Percentiles rank a stretch among this genome's conserved stretches.
phyloP scores from a whole-genome alignment of 164 flowering plant genomes.

The Hamamelis virginiana region DNA sequence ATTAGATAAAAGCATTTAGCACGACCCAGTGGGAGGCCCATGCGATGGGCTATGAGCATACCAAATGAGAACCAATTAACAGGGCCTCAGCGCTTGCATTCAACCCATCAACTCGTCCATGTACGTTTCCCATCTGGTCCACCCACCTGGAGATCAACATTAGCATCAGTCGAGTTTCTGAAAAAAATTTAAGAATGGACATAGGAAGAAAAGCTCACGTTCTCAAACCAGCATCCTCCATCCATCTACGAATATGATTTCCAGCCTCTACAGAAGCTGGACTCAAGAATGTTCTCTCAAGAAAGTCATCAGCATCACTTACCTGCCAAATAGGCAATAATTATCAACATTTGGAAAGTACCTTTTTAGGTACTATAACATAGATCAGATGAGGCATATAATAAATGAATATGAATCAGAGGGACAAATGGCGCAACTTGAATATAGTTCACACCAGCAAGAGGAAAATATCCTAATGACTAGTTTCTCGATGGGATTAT shows the following conservation, averaged over 20 bases:
- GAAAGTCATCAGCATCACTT: slow-evolving; percentile 79
- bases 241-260: slow-evolving; percentile 65
- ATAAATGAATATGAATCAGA: too few species aligned
- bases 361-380: too few species aligned
- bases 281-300: slow-evolving; percentile 91
- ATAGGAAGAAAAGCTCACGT: slow-evolving; percentile 55
- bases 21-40: too few species aligned
- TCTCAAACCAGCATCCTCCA: slow-evolving; percentile 94
- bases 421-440: too few species aligned
- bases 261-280: slow-evolving; percentile 80
- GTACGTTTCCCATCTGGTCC: slow-evolving; percentile 90
- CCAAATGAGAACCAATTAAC: slow-evolving; percentile 95
- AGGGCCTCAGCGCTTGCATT: slow-evolving; percentile 70
- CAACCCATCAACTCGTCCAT: slow-evolving; percentile 81
- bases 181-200: slow-evolving; percentile 3
- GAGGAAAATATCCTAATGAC: too few species aligned
- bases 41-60: too few species aligned
- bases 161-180: slow-evolving; percentile 10
- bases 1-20: too few species aligned
- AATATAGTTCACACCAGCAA: too few species aligned
- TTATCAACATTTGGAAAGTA: neutral
- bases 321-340: slow-evolving; percentile 45
- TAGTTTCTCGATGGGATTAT: too few species aligned
- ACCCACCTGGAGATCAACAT: slow-evolving; percentile 69
- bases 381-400: too few species aligned